These are phyloP conservation scores for Solanum chilense DNA, from an alignment of 257 asterid genomes.

Conservation along the genomic window DNA sequence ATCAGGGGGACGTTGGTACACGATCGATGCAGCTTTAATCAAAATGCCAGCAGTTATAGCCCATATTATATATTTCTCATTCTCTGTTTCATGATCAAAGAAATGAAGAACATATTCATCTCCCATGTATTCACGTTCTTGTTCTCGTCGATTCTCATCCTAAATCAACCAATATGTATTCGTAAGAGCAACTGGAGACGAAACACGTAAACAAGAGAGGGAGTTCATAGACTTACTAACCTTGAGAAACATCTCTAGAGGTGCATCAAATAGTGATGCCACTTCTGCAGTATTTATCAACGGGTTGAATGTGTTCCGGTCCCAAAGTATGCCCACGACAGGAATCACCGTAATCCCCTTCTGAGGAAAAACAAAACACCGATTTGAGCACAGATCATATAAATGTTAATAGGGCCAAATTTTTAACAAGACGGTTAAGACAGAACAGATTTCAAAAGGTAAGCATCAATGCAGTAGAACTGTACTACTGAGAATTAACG, in stretches of 20 bases:
- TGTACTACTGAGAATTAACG: not conserved
- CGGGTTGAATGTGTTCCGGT: conserved; percentile 33
- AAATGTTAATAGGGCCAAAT: not conserved
- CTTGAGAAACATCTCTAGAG: conserved; percentile 78
- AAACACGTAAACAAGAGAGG: not conserved
- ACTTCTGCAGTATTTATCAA: conserved; percentile 59
- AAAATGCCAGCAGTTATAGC: conserved; percentile 81
- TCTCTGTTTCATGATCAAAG: conserved; percentile 42
- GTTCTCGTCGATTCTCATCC: conserved; percentile 62
- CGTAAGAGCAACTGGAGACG: not conserved
- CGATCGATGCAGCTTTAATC: conserved; percentile 51
- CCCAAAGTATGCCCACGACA: conserved; percentile 68
- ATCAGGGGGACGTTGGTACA: conserved; percentile 41
- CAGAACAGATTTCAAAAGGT: not conserved
- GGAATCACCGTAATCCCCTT: conserved; percentile 47
- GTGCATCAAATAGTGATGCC: conserved; percentile 67
- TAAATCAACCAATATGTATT: conserved; percentile 2
- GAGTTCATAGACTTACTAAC: conserved; percentile 9
- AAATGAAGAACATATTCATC: conserved; percentile 50
- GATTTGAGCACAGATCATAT: not conserved
- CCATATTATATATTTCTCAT: conserved; percentile 47
- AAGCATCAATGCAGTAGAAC: not conserved
- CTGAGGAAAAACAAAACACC: conserved; percentile 9
- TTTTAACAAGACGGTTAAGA: not conserved
- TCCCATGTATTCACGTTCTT: conserved; percentile 58